These are phyloP conservation scores for Magnolia kwangsiensis DNA, from an alignment of 164 flowering plant genomes.

Conservation along the genomic window DNA sequence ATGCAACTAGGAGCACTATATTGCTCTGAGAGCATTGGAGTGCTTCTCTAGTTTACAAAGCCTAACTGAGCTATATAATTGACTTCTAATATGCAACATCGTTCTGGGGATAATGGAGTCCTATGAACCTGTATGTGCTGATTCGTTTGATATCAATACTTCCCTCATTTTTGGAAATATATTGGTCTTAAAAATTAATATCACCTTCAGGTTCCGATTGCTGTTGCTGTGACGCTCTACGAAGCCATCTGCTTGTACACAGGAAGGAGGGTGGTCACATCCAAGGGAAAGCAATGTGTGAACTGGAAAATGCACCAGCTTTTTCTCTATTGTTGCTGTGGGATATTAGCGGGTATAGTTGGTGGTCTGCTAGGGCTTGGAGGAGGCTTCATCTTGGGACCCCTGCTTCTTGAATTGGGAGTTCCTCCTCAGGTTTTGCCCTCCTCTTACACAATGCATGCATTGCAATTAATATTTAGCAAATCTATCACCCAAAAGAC, in stretches of 20 bases:
- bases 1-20: too few species aligned
- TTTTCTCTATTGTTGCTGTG: constrained; percentile 34
- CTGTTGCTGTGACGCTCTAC: constrained; percentile 44
- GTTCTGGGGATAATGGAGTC: not conserved
- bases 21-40: too few species aligned
- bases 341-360: constrained; percentile 45
- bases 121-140: not conserved
- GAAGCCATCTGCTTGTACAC: constrained; percentile 43
- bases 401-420: constrained; percentile 46
- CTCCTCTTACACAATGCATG: too few species aligned
- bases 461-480: too few species aligned
- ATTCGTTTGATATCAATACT: not conserved
- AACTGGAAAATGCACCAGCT: constrained; percentile 31
- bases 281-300: constrained; percentile 30
- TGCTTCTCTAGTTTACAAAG: too few species aligned
- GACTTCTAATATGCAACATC: too few species aligned
- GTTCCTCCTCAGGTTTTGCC: constrained; percentile 50
- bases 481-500: too few species aligned
- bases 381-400: constrained; percentile 52
- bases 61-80: too few species aligned
- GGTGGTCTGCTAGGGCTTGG: constrained; percentile 57
- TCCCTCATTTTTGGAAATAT: not conserved
- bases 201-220: constrained; percentile 49
- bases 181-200: not conserved
- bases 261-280: constrained; percentile 36